Evolutionary conservation across 2,329 filamentous ascomycete species (phyloP).

Genomic region (Calonectria crousiana): DNA sequence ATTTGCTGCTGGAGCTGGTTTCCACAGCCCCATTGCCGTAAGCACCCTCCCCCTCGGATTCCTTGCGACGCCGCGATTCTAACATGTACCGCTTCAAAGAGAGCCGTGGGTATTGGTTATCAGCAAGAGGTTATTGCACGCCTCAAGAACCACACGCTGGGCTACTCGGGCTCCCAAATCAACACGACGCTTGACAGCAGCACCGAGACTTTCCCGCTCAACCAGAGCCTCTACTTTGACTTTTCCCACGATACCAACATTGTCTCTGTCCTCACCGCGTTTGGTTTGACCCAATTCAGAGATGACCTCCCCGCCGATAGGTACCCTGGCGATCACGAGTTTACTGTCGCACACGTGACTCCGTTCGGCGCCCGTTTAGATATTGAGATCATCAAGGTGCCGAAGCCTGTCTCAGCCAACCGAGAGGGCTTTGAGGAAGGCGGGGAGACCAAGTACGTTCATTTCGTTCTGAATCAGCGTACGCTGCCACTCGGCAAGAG

Average conservation of each 20-base stretch:
- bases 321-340: slow-evolving; percentile 69
- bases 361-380: slow-evolving; percentile 80
- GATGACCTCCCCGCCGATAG: slow-evolving; percentile 66
- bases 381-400: slow-evolving; percentile 79
- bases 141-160: slow-evolving; percentile 74
- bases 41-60: slow-evolving; percentile 36
- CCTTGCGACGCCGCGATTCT: neutral
- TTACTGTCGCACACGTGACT: slow-evolving; percentile 75
- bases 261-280: slow-evolving; percentile 76
- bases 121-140: slow-evolving; percentile 80
- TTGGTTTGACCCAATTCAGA: slow-evolving; percentile 78
- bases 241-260: slow-evolving; percentile 85
- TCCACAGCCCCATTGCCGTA: slow-evolving; percentile 73
- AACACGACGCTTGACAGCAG: slow-evolving; percentile 79
- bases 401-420: slow-evolving; percentile 69
- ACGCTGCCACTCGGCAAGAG: slow-evolving; percentile 77
- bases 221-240: slow-evolving; percentile 81
- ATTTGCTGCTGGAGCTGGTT: slow-evolving; percentile 72
- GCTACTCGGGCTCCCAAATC: slow-evolving; percentile 70
- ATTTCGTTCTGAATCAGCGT: slow-evolving; percentile 81
- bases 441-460: slow-evolving; percentile 74
- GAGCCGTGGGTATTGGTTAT: slow-evolving; percentile 80
- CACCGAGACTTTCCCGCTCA: slow-evolving; percentile 76
- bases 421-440: slow-evolving; percentile 66
- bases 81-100: slow-evolving; percentile 46